Evolutionary conservation across 495 filamentous ascomycete species (phyloP).

Genomic region (Penicillium ucsense): DNA sequence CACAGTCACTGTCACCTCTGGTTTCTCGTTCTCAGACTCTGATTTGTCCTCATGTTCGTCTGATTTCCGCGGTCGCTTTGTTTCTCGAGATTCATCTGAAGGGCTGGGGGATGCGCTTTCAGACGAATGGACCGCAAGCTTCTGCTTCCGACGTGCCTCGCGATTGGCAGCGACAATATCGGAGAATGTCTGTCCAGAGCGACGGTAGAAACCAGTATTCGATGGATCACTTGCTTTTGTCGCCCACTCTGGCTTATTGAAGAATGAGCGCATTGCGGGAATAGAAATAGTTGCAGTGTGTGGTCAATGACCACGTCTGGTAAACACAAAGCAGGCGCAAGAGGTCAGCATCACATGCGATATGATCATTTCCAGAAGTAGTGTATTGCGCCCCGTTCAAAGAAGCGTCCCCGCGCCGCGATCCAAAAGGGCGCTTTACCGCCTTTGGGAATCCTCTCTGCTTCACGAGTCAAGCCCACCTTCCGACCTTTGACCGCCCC

Average conservation of each 20-base stretch:
- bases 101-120: neutral
- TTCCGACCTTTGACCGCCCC: neutral
- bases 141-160: constrained; percentile 19
- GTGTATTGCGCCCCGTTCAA: no score
- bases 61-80: constrained; percentile 7
- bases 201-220: constrained; percentile 53
- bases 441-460: constrained; percentile 2
- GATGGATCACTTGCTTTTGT: constrained; percentile 31
- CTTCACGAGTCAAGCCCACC: neutral
- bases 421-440: neutral
- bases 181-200: constrained; percentile 52
- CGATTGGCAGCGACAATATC: constrained; percentile 47
- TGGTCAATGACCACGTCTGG: no score
- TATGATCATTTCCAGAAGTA: no score
- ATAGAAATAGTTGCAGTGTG: neutral
- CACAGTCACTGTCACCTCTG: neutral
- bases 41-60: neutral
- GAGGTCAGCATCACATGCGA: no score
- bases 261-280: constrained; percentile 48
- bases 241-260: constrained; percentile 56
- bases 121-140: constrained; percentile 2
- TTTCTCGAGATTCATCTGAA: neutral
- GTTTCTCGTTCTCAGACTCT: neutral
- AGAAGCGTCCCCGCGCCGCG: no score
- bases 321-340: no score